Evolutionary conservation across 352 stramenopile species (phyloP).

Genomic region (Plasmopara muralis): DNA sequence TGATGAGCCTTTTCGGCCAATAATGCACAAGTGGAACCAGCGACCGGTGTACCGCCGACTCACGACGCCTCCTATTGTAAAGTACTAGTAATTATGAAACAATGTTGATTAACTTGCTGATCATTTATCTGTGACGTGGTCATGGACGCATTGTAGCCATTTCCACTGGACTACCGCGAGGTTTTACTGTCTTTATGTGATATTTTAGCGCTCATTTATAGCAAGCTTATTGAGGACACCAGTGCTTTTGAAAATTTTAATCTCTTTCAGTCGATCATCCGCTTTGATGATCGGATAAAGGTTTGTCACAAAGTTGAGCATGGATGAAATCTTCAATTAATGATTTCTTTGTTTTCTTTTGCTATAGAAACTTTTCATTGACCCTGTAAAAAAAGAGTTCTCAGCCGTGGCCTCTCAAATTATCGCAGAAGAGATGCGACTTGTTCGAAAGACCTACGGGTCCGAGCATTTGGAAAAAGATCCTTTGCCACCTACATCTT

Average conservation of each 20-base stretch:
- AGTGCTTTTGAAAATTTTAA: slow-evolving; percentile 65
- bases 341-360: background rate
- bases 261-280: slow-evolving; percentile 71
- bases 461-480: slow-evolving; percentile 17
- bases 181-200: slow-evolving; percentile 76
- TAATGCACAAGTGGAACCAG: slow-evolving; percentile 82
- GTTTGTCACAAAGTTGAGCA: slow-evolving; percentile 13
- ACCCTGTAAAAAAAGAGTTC: slow-evolving; percentile 79
- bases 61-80: slow-evolving; percentile 64
- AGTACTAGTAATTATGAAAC: slow-evolving; percentile 1
- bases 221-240: slow-evolving; percentile 71
- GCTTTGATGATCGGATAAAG: slow-evolving; percentile 80
- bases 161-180: slow-evolving; percentile 75
- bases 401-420: slow-evolving; percentile 47
- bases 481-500: background rate
- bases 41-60: slow-evolving; percentile 67
- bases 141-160: slow-evolving; percentile 37
- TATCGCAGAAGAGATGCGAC: slow-evolving; percentile 50
- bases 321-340: background rate
- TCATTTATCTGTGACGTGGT: slow-evolving; percentile 4
- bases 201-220: slow-evolving; percentile 78
- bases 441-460: slow-evolving; percentile 45
- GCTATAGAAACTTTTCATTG: slow-evolving; percentile 74
- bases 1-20: slow-evolving; percentile 54
- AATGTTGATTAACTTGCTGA: background rate